Conservation (phyloP, 2,329 filamentous ascomycete species). For the Monosporascus sp. region DNA sequence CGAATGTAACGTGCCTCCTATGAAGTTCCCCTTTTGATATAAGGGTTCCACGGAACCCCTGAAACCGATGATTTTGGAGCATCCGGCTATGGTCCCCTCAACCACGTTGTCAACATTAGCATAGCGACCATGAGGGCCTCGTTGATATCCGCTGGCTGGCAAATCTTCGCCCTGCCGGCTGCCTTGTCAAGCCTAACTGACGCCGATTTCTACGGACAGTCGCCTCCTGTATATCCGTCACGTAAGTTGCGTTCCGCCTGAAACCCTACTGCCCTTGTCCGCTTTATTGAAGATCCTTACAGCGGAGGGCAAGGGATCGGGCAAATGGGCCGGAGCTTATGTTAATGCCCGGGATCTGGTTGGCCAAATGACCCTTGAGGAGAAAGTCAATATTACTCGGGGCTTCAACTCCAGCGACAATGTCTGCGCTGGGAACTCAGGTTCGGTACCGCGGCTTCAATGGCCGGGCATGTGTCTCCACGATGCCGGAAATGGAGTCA, state of each 20-base stretch:
- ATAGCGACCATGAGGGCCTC: constrained; percentile 13
- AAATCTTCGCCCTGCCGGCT: constrained; percentile 9
- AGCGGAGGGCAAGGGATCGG: constrained; percentile 28
- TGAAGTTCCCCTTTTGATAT: background rate
- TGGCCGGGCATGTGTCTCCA: constrained; percentile 45
- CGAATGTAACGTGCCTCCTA: no score
- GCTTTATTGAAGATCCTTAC: background rate
- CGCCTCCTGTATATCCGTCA: constrained; percentile 22
- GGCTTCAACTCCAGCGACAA: constrained; percentile 40
- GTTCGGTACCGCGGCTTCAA: constrained; percentile 36
- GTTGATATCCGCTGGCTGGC: constrained; percentile 3
- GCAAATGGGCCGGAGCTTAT: constrained; percentile 53
- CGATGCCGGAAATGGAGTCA: constrained; percentile 44
- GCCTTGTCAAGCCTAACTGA: constrained; percentile 7
- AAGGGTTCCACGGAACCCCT: background rate
- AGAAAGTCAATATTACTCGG: constrained; percentile 51
- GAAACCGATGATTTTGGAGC: background rate
- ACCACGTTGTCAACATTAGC: background rate
- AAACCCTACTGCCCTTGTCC: background rate
- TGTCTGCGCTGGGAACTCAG: constrained; percentile 42
- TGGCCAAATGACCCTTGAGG: constrained; percentile 57
- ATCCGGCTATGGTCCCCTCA: background rate
- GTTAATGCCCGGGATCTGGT: constrained; percentile 52
- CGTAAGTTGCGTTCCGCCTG: constrained; percentile 15
- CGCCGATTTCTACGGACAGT: constrained; percentile 15